These are phyloP conservation scores for Grosmannia clavigera DNA, from an alignment of 2,329 filamentous ascomycete species.

Conservation along the genomic window DNA sequence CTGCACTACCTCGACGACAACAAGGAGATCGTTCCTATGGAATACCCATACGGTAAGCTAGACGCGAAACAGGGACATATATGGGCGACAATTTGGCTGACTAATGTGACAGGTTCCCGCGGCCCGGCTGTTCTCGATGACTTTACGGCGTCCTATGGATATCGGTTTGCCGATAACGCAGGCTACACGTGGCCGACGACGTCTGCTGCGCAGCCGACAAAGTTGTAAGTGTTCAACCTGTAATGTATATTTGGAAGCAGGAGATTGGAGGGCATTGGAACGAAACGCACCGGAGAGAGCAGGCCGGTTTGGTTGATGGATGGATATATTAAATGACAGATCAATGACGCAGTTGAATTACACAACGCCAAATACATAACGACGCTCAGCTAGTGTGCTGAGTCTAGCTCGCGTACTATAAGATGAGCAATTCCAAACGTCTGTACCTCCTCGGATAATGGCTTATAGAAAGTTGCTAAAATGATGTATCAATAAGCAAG, in stretches of 20 bases:
- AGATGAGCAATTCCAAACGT: not conserved
- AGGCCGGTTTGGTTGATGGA: not conserved
- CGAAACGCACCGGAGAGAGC: not conserved
- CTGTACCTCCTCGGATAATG: not conserved
- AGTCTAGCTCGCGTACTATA: not conserved
- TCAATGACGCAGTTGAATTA: slow-evolving; percentile 6
- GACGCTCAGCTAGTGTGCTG: not conserved
- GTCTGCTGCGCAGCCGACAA: slow-evolving; percentile 50
- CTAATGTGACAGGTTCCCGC: slow-evolving; percentile 59
- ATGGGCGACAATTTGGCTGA: not conserved
- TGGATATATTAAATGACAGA: slow-evolving; percentile 4
- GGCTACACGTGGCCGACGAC: slow-evolving; percentile 92
- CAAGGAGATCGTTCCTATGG: slow-evolving; percentile 99
- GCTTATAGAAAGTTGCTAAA: no score
- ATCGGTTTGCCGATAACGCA: slow-evolving; percentile 95
- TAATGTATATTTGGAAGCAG: not conserved
- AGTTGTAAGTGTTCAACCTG: slow-evolving; percentile 52
- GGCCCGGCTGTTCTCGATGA: slow-evolving; percentile 94
- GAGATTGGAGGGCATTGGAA: not conserved
- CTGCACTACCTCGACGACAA: slow-evolving; percentile 98
- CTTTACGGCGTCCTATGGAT: slow-evolving; percentile 95
- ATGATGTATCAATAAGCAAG: no score
- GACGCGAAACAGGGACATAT: not conserved
- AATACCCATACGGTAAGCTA: slow-evolving; percentile 89
- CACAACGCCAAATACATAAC: no score